A percentile compares a stretch with the other conserved stretches of the same genome.
These are phyloP conservation scores for Oryza meridionalis DNA, from an alignment of 176 grass and related monocot genomes.

Conservation along the genomic window DNA sequence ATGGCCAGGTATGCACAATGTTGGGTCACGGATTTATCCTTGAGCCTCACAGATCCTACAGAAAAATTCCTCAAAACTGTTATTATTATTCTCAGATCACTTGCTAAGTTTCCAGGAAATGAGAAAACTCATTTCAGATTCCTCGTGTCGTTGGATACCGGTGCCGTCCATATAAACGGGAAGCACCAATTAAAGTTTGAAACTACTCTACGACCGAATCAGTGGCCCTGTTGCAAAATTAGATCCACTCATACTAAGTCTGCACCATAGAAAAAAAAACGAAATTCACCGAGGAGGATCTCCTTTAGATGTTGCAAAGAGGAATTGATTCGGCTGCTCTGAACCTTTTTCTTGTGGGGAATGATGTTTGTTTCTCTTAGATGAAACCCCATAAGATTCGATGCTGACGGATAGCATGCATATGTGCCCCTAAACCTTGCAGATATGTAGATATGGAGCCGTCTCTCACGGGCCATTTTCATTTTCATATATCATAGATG, in stretches of 20 bases:
- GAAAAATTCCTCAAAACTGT: constrained; percentile 7
- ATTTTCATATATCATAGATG: neutral
- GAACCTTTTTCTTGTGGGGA: neutral
- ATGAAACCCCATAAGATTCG: constrained; percentile 28
- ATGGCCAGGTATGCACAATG: neutral
- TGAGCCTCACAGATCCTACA: neutral
- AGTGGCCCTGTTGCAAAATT: neutral
- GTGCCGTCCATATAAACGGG: neutral
- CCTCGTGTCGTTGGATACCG: neutral
- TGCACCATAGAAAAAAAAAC: neutral
- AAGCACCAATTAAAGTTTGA: neutral
- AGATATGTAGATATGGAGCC: neutral
- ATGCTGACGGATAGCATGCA: constrained; percentile 17
- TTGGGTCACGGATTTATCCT: neutral
- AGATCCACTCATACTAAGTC: neutral
- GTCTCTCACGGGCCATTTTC: neutral
- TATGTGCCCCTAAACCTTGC: neutral
- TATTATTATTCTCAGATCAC: constrained; percentile 1
- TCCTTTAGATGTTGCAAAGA: neutral
- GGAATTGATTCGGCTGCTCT: constrained; percentile 5
- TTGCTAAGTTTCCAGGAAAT: neutral
- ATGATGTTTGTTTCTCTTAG: constrained; percentile 3
- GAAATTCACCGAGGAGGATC: neutral
- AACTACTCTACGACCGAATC: neutral
- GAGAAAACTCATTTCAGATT: neutral